phyloP scores from a whole-genome alignment of 1,139 yeast species.

The Suhomyces bokatorum region DNA sequence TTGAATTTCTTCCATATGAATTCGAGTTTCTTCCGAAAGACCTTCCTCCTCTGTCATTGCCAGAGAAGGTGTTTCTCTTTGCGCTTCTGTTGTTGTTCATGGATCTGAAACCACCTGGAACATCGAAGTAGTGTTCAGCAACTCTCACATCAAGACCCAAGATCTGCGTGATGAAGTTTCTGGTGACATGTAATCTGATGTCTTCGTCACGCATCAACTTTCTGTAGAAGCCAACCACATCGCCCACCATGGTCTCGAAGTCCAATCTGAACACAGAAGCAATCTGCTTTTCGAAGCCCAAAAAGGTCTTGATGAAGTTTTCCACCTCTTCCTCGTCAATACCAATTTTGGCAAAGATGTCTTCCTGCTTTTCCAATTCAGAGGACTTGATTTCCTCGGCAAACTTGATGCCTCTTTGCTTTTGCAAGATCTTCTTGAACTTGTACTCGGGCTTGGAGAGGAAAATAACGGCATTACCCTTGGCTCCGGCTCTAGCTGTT shows the following conservation, averaged over 20 bases:
- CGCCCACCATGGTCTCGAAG: slow-evolving; percentile 14
- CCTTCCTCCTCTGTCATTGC: slow-evolving; percentile 5
- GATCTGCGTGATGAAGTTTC: slow-evolving; percentile 13
- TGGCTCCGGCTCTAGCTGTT: slow-evolving; percentile 92
- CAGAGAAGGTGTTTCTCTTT: slow-evolving; percentile 15
- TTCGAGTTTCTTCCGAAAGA: slow-evolving; percentile 2
- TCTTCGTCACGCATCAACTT: slow-evolving; percentile 16
- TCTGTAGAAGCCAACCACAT: slow-evolving; percentile 18
- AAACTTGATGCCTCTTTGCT: slow-evolving; percentile 52
- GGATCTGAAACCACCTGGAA: slow-evolving; percentile 22
- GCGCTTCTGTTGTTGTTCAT: slow-evolving; percentile 17
- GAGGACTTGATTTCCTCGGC: slow-evolving; percentile 31
- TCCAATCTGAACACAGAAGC: slow-evolving; percentile 28
- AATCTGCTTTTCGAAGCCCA: slow-evolving; percentile 25
- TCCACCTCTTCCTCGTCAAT: slow-evolving; percentile 17
- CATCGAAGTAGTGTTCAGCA: slow-evolving; percentile 23
- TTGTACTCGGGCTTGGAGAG: slow-evolving; percentile 49
- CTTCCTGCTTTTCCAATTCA: slow-evolving; percentile 12
- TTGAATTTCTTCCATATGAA: background rate
- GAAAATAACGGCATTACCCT: slow-evolving; percentile 65
- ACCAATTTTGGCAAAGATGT: slow-evolving; percentile 13
- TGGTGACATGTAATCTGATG: slow-evolving; percentile 17
- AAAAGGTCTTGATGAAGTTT: slow-evolving; percentile 14
- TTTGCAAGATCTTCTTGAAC: slow-evolving; percentile 45
- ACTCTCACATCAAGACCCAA: slow-evolving; percentile 13